A percentile compares a stretch with the other conserved stretches of the same genome.
Evolutionary conservation across 2,329 filamentous ascomycete species (phyloP).

Genomic region (Venturia aucupariae): DNA sequence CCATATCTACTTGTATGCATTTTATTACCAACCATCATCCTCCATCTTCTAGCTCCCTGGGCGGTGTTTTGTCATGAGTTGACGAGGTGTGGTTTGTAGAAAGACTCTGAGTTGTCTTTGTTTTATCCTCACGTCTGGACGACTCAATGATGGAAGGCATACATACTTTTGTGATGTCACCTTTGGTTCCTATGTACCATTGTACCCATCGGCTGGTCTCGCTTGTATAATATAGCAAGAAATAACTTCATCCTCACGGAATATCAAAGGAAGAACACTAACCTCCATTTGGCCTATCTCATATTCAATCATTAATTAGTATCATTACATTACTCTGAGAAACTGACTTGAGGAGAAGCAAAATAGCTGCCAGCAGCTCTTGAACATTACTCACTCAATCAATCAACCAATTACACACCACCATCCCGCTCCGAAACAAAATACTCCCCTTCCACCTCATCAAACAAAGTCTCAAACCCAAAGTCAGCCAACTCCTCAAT

Average conservation of each 20-base stretch:
- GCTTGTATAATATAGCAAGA: neutral
- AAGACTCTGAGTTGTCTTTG: neutral
- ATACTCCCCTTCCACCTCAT: neutral
- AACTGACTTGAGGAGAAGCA: too few species aligned
- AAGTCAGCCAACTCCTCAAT: neutral
- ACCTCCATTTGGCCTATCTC: neutral
- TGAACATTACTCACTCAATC: too few species aligned
- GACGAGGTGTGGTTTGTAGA: too few species aligned
- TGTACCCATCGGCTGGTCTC: neutral
- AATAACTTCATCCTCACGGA: neutral
- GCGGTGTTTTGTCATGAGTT: neutral
- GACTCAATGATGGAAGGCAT: neutral
- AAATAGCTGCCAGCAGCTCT: neutral
- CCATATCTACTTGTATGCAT: neutral
- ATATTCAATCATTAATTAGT: neutral
- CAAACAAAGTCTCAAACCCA: neutral
- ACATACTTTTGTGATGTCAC: neutral
- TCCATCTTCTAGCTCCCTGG: neutral
- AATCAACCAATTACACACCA: too few species aligned
- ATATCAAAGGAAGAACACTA: neutral
- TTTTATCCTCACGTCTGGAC: neutral
- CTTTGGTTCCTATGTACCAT: neutral
- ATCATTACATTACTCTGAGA: neutral
- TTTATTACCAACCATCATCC: neutral
- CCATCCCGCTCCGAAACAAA: neutral